These are phyloP conservation scores for Nemania serpens DNA, from an alignment of 2,329 filamentous ascomycete genomes.

Conservation along the genomic window DNA sequence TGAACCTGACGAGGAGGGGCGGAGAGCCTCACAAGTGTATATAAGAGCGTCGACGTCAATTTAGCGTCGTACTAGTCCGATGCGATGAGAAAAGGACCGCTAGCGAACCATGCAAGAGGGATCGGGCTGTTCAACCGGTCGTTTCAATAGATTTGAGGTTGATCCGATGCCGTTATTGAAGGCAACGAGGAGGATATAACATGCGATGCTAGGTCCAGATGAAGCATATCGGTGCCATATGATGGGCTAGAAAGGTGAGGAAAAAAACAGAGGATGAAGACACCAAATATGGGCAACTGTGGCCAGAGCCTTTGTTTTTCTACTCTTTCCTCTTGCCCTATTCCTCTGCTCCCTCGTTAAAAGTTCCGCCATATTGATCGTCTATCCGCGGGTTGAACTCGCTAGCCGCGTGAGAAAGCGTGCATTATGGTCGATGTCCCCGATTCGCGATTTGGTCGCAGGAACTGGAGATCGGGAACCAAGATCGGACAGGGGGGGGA, in stretches of 20 bases:
- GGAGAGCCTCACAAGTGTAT: constrained; percentile 3
- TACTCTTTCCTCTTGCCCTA: not conserved
- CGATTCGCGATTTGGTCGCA: constrained; percentile 26
- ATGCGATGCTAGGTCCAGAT: not conserved
- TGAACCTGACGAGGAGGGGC: not conserved
- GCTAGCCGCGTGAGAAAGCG: constrained; percentile 10
- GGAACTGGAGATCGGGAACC: constrained; percentile 36
- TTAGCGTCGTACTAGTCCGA: not conserved
- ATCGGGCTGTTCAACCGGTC: not conserved
- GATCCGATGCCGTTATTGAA: not conserved
- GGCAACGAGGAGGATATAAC: not conserved
- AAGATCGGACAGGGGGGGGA: constrained; percentile 15
- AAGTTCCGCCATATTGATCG: constrained; percentile 14
- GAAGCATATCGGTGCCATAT: not conserved
- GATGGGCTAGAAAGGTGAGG: not conserved
- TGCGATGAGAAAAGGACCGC: not conserved
- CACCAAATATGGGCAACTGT: not conserved
- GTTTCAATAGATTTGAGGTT: not conserved
- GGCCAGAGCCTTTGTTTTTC: not conserved
- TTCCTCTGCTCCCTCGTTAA: not conserved
- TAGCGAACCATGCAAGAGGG: constrained; percentile 10
- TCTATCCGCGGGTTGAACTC: constrained; percentile 1
- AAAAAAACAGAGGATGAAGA: not conserved
- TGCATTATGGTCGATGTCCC: not conserved
- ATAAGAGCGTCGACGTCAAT: constrained; percentile 12